Evolutionary conservation across 2,329 filamentous ascomycete genomes (phyloP), one percentile per base, ranked within the genome.

Genomic region (Colletotrichum navitas): DNA sequence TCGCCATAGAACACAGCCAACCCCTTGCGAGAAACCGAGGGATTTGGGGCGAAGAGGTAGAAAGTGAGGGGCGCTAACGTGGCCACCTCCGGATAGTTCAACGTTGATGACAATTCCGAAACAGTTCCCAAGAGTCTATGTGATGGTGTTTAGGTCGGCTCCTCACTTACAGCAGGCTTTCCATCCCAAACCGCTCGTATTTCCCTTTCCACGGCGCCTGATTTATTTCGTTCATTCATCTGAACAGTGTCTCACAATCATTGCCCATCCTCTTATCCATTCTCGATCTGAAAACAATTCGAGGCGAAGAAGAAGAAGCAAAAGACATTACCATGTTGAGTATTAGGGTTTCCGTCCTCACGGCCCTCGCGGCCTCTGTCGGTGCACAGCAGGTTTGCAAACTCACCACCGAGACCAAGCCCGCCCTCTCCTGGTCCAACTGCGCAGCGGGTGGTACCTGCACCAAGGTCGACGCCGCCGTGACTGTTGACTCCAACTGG

Each of bases 401-500:
- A 36, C 76, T 83, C 75, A 83, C 80, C 60, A 73, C 82, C 7
- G 88, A 89, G 77, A 83, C 76, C 47, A 88, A 90, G 77, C 89
- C 88, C 21, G 73, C 83, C 26, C 79, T 91, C 74, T 83, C 80
- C 68, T 89, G 87, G 85, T 82, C 85, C 70, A 83, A 83, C 75
- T 91, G 89, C 80, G 85, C 85, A 39, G 78, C 80, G 24, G 81
- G 80, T 66, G 86, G 87, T 69, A 80, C 79, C 66, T 91, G 89
- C 81, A 84, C 81, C 29, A 81, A 79, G 63, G 83, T 87, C 74
- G 76, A 77, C 55, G 87, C 85, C 45, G 84, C 83, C 47, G 81
- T 91, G 55, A 86, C 87, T 66, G 80, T 91, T 74, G 89, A 91
- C 72, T 78, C 88, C 76, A 90, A 90, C 82, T 90, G 88, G 88